phyloP scores from a whole-genome alignment of 2,329 filamentous ascomycete genomes.

The Colletotrichum nymphaeae region DNA sequence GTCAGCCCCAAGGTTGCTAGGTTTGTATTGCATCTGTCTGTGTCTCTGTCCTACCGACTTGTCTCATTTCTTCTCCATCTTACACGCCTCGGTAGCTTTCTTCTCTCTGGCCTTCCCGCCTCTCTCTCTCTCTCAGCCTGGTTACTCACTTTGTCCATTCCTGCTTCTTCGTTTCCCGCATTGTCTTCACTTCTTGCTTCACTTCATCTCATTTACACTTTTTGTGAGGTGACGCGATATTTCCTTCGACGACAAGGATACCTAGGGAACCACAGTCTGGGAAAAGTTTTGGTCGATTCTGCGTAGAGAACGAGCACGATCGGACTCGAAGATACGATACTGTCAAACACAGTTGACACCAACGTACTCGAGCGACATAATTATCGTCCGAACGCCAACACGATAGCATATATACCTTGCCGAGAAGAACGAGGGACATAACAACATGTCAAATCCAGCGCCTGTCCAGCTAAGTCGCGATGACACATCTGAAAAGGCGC shows the following conservation, averaged over 20 bases:
- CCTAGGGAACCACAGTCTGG: too few relatives aligned
- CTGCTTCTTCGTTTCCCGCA: neutral
- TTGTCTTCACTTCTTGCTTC: neutral
- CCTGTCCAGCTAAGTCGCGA: neutral
- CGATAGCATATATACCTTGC: neutral
- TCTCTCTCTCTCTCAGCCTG: neutral
- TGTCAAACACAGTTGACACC: neutral
- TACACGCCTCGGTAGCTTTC: neutral
- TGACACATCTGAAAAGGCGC: neutral
- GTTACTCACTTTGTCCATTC: neutral
- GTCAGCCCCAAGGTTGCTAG: neutral
- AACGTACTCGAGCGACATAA: neutral
- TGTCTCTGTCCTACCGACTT: neutral
- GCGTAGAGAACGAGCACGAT: neutral
- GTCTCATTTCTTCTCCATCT: neutral
- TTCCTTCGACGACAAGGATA: neutral
- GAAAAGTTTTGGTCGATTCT: neutral
- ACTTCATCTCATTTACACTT: neutral
- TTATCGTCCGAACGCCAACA: neutral
- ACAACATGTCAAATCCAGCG: neutral
- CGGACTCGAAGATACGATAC: neutral
- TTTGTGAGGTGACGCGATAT: neutral
- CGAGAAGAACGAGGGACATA: neutral
- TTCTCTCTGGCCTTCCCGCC: neutral
- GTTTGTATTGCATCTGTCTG: neutral